Evolutionary conservation across 2,329 filamentous ascomycete species (phyloP).

Genomic region (Colletotrichum plurivorum): DNA sequence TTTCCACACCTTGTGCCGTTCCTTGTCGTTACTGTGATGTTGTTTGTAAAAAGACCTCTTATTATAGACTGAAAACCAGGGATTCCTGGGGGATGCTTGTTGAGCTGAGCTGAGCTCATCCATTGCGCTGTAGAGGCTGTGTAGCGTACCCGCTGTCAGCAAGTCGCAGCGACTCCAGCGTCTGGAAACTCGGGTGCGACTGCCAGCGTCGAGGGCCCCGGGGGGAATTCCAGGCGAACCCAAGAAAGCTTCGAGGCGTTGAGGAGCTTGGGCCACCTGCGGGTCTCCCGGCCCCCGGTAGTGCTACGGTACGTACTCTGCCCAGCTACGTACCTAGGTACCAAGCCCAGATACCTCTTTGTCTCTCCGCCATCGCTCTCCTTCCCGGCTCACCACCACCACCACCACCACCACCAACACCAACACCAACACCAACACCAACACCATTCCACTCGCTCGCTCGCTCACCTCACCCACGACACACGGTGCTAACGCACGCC

Average conservation of each 20-base stretch:
- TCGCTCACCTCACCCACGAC: constrained; percentile 9
- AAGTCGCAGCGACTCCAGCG: background rate
- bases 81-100: constrained; percentile 28
- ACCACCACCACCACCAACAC: background rate
- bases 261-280: constrained; percentile 42
- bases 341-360: background rate
- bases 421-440: background rate
- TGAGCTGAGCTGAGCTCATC: constrained; percentile 32
- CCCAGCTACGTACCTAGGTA: too few relatives aligned
- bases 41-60: background rate
- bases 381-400: constrained; percentile 7
- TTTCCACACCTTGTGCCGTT: constrained; percentile 10
- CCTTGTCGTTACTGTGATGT: constrained; percentile 4
- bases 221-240: background rate
- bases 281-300: constrained; percentile 13
- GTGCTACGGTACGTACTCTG: too few relatives aligned
- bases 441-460: constrained; percentile 15
- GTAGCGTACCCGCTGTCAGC: background rate
- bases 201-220: background rate
- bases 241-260: constrained; percentile 41
- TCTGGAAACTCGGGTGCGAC: background rate
- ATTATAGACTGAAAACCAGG: background rate
- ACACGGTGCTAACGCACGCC: constrained; percentile 31
- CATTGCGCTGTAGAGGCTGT: constrained; percentile 7
- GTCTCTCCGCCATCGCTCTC: constrained; percentile 26